A percentile compares a stretch with the other conserved stretches of the same genome.
Conservation (phyloP, 2,329 filamentous ascomycete species). For the Alternaria incomplexa region DNA sequence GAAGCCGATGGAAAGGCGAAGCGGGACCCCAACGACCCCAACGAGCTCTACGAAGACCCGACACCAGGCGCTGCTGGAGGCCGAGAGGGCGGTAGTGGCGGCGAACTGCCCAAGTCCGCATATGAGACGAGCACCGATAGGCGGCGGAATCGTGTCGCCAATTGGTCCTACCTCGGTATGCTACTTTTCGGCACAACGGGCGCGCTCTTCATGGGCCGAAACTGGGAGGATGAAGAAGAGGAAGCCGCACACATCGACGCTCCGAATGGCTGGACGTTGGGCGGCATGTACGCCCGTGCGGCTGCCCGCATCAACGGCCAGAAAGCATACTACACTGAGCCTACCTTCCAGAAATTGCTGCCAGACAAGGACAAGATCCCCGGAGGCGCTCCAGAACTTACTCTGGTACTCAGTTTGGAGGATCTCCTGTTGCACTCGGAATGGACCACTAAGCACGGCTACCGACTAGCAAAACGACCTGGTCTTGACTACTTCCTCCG, state of each 20-base stretch:
- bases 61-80: conserved; percentile 51
- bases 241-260: conserved; percentile 70
- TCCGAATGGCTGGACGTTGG: conserved; percentile 78
- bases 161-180: conserved; percentile 72
- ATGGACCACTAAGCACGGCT: conserved; percentile 92
- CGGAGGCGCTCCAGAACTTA: conserved; percentile 80
- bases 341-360: conserved; percentile 90
- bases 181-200: conserved; percentile 63
- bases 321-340: conserved; percentile 93
- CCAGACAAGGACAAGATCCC: conserved; percentile 69
- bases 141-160: conserved; percentile 76
- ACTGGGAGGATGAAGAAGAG: conserved; percentile 82
- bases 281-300: conserved; percentile 80
- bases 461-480: conserved; percentile 92
- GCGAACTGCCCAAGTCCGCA: conserved; percentile 75
- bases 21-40: conserved; percentile 35
- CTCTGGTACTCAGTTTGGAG: conserved; percentile 88
- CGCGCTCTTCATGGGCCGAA: conserved; percentile 78
- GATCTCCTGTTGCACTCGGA: conserved; percentile 94
- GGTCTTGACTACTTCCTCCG: conserved; percentile 96
- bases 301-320: conserved; percentile 76
- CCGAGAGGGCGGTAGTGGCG: conserved; percentile 56
- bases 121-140: conserved; percentile 92
- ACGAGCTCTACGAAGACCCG: conserved; percentile 63
- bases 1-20: conserved; percentile 47